Evolutionary conservation across 2,329 filamentous ascomycete genomes (phyloP).

Genomic region (Metarhizium guizhouense): DNA sequence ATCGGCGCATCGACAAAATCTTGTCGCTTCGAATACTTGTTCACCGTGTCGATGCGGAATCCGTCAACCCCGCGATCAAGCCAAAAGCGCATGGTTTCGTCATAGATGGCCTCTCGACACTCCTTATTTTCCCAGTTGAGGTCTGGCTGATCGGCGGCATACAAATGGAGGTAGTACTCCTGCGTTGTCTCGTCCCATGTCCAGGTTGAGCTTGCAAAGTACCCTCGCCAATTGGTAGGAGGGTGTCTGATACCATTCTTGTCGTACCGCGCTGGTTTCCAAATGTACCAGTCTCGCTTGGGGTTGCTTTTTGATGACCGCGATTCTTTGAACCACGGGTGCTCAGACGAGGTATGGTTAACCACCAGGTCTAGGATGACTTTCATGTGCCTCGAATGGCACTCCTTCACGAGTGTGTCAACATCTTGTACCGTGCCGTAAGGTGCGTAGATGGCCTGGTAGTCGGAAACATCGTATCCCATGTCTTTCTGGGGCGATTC

Average conservation of each 20-base stretch:
- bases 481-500: slow-evolving; percentile 46
- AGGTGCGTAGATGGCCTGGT: slow-evolving; percentile 28
- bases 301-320: slow-evolving; percentile 38
- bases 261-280: slow-evolving; percentile 49
- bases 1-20: slow-evolving; percentile 45
- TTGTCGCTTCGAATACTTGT: slow-evolving; percentile 54
- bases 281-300: slow-evolving; percentile 58
- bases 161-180: slow-evolving; percentile 53
- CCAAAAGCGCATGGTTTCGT: slow-evolving; percentile 63
- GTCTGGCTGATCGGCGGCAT: slow-evolving; percentile 62
- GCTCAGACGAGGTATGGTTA: slow-evolving; percentile 55
- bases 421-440: slow-evolving; percentile 61
- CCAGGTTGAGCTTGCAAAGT: slow-evolving; percentile 41
- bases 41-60: slow-evolving; percentile 61
- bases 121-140: slow-evolving; percentile 67
- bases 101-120: slow-evolving; percentile 58
- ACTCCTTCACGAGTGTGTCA: slow-evolving; percentile 48
- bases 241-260: slow-evolving; percentile 42
- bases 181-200: slow-evolving; percentile 40
- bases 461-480: slow-evolving; percentile 59
- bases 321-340: slow-evolving; percentile 50
- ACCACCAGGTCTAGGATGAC: slow-evolving; percentile 65
- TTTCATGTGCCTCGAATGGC: slow-evolving; percentile 53
- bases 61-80: slow-evolving; percentile 57
- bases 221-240: slow-evolving; percentile 48